These are phyloP conservation scores for Cajanus cajan DNA, from an alignment of 306 rosid genomes.

Conservation along the genomic window DNA sequence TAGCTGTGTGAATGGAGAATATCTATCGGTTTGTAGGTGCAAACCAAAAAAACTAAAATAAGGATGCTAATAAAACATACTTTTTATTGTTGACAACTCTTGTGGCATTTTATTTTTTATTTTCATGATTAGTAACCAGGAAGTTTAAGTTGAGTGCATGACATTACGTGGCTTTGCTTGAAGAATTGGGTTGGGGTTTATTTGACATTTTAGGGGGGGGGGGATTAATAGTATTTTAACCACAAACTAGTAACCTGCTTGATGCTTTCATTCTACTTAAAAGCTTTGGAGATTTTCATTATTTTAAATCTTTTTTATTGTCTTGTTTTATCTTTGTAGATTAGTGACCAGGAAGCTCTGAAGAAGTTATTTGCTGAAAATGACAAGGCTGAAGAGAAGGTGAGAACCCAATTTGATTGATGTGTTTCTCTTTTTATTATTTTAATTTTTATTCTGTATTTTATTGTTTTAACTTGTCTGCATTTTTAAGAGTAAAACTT, in stretches of 20 bases:
- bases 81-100: not conserved
- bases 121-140: constrained; percentile 55
- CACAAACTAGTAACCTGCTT: not conserved
- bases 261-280: not conserved
- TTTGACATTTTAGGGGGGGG: not conserved
- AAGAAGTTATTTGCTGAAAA: constrained; percentile 43
- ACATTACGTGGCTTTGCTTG: not conserved
- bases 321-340: constrained; percentile 24
- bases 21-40: too few species aligned
- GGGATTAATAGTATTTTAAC: not conserved
- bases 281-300: not conserved
- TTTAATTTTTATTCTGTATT: not conserved
- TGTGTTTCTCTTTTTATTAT: not conserved
- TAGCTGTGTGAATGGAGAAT: too few species aligned
- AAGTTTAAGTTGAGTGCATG: not conserved
- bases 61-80: too few species aligned
- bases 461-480: not conserved
- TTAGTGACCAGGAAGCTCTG: constrained; percentile 71
- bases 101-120: not conserved
- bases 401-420: constrained; percentile 6
- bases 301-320: not conserved
- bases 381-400: constrained; percentile 39
- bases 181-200: not conserved
- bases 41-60: too few species aligned
- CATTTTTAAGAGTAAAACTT: not conserved